Evolutionary conservation across 768 basidiomycete genomes (phyloP).

Genomic region (Termitomyces titanicus): DNA sequence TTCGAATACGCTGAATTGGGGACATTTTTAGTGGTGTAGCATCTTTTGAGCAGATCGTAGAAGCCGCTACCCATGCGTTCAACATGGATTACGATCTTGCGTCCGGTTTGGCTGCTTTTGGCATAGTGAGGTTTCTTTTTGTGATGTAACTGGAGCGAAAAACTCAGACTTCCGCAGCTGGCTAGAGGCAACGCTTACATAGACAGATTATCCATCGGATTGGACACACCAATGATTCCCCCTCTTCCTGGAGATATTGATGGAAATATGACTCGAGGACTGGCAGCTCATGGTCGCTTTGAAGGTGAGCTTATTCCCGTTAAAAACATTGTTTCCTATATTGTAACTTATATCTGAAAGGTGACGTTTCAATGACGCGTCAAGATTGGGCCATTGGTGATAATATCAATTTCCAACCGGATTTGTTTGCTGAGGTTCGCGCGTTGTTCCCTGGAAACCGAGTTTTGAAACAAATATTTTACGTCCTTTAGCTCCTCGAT

Average conservation of each 20-base stretch:
- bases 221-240: constrained; percentile 7
- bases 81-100: constrained; percentile 15
- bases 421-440: constrained; percentile 5
- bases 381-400: constrained; percentile 12
- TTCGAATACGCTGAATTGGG: neutral
- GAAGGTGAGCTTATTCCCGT: constrained; percentile 3
- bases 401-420: constrained; percentile 6
- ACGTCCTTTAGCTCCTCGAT: constrained; percentile 2
- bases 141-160: too few relatives aligned
- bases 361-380: constrained; percentile 14
- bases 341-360: neutral
- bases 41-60: constrained; percentile 13
- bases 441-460: neutral
- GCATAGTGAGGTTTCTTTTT: constrained; percentile 4
- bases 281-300: constrained; percentile 11
- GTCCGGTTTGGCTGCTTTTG: constrained; percentile 8
- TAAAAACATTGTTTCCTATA: too few relatives aligned
- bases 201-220: constrained; percentile 11
- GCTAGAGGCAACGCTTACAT: constrained; percentile 9
- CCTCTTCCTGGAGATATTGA: constrained; percentile 15
- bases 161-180: neutral
- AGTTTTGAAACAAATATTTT: neutral
- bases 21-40: constrained; percentile 6
- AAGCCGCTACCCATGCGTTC: constrained; percentile 1
- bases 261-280: constrained; percentile 10